Evolutionary conservation across 768 basidiomycete species (phyloP).

Genomic region (Daedaleopsis sinensis): DNA sequence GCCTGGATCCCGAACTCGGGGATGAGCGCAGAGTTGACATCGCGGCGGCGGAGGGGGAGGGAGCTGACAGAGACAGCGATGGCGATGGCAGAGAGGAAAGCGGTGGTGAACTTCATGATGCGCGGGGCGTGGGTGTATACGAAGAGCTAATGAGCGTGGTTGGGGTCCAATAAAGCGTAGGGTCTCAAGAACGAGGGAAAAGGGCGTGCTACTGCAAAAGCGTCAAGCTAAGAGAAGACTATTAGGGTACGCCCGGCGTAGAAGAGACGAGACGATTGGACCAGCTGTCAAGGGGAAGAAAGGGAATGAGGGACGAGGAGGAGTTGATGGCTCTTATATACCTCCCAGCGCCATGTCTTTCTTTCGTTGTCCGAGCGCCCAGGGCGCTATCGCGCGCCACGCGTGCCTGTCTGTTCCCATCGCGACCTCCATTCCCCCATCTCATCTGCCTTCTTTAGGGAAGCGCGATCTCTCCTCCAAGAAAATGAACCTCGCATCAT

Average conservation of each 20-base stretch:
- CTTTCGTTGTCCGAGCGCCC: neutral
- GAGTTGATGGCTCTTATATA: neutral
- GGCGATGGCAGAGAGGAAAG: slow-evolving; percentile 32
- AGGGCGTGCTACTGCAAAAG: neutral
- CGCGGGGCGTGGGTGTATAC: neutral
- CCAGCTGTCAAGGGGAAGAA: neutral
- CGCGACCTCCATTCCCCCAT: neutral
- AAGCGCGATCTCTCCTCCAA: neutral
- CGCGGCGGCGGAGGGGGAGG: slow-evolving; percentile 46
- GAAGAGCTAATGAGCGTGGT: neutral
- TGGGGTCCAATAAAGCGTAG: neutral
- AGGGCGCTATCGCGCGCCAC: neutral
- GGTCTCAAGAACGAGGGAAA: neutral
- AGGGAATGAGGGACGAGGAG: neutral
- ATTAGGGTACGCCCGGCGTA: neutral
- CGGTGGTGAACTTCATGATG: slow-evolving; percentile 37
- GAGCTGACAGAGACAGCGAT: slow-evolving; percentile 40
- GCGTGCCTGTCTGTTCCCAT: neutral
- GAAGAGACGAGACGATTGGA: neutral
- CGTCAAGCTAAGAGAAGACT: neutral
- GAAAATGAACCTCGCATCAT: neutral
- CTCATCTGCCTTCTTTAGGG: neutral
- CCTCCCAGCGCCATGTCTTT: too few species aligned
- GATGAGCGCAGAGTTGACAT: slow-evolving; percentile 42
- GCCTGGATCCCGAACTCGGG: slow-evolving; percentile 35